Conservation (phyloP, 2,329 filamentous ascomycete genomes). For the Ramichloridium luteum region DNA sequence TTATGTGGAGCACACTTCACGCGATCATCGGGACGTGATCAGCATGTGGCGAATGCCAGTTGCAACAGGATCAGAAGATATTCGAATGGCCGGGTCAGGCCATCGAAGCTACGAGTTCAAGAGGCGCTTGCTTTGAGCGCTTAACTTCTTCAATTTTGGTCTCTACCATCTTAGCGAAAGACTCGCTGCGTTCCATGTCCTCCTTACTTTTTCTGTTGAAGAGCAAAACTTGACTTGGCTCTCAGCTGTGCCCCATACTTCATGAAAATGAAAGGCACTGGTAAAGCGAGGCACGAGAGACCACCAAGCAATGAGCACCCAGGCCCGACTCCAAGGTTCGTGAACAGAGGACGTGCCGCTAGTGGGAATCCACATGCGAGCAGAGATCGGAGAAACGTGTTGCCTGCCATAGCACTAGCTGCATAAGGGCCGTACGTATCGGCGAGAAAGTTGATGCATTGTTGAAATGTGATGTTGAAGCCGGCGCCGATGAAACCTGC, state of each 20-base stretch:
- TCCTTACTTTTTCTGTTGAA: too few species aligned
- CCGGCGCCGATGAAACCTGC: slow-evolving; percentile 20
- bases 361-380: slow-evolving; percentile 28
- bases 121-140: too few species aligned
- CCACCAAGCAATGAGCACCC: slow-evolving; percentile 29
- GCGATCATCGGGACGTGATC: too few species aligned
- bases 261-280: slow-evolving; percentile 35
- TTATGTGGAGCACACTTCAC: too few species aligned
- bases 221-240: slow-evolving; percentile 31
- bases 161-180: too few species aligned
- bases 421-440: slow-evolving; percentile 23
- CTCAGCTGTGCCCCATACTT: slow-evolving; percentile 29
- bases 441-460: slow-evolving; percentile 14
- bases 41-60: too few species aligned
- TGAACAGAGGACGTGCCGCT: slow-evolving; percentile 28
- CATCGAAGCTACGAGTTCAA: too few species aligned
- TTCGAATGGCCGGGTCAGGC: too few species aligned
- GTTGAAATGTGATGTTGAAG: slow-evolving; percentile 14
- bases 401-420: slow-evolving; percentile 17
- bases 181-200: too few species aligned
- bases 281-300: slow-evolving; percentile 27
- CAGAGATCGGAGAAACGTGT: slow-evolving; percentile 33
- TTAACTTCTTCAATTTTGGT: too few species aligned
- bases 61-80: too few species aligned
- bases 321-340: slow-evolving; percentile 28